Evolutionary conservation across 495 filamentous ascomycete species (phyloP).

Genomic region (Annulohypoxylon stygium): DNA sequence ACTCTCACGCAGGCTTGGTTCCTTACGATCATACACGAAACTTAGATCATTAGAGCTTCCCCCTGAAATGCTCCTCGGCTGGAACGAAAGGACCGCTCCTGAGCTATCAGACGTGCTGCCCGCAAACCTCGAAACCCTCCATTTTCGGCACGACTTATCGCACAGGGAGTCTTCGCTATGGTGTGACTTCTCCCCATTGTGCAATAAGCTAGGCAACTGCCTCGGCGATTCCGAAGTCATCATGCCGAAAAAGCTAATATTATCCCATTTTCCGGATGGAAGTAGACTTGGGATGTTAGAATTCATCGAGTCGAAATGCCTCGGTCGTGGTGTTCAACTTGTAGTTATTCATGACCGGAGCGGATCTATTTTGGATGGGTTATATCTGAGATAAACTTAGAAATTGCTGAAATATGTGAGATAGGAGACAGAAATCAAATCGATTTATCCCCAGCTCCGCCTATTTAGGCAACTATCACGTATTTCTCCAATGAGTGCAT

Average conservation of each 20-base stretch:
- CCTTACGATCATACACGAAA: background rate
- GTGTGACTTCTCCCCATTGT: background rate
- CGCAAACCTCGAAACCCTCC: background rate
- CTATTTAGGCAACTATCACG: too few relatives aligned
- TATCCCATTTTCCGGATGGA: background rate
- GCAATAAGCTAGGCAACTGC: background rate
- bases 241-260: background rate
- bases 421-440: too few relatives aligned
- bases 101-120: background rate
- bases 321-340: background rate
- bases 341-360: background rate
- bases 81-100: background rate
- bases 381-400: background rate
- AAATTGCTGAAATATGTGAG: too few relatives aligned
- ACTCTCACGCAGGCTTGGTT: background rate
- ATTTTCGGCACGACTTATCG: conserved; percentile 2
- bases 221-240: background rate
- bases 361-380: background rate
- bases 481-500: too few relatives aligned
- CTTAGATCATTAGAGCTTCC: conserved; percentile 4
- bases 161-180: conserved; percentile 33
- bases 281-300: background rate
- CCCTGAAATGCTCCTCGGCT: background rate
- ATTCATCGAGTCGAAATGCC: background rate
- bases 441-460: too few relatives aligned